phyloP scores from a whole-genome alignment of 441 rosid genomes.

The Hypseocharis bilobata region DNA sequence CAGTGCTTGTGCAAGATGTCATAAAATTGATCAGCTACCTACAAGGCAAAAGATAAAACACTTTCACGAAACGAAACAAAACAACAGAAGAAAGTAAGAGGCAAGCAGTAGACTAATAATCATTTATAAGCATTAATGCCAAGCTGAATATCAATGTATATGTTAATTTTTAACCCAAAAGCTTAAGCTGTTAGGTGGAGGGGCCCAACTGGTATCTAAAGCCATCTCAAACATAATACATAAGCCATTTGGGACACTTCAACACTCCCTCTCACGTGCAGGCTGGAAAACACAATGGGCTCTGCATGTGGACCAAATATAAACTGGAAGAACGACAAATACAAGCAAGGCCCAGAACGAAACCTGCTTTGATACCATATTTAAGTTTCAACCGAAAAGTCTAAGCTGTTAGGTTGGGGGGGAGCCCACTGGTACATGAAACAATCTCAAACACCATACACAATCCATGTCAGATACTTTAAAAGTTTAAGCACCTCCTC shows the following conservation, averaged over 20 bases:
- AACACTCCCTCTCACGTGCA: too few species aligned
- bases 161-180: constrained; percentile 4
- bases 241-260: constrained; percentile 12
- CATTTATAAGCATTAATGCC: background rate
- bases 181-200: background rate
- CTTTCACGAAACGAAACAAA: background rate
- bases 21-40: constrained; percentile 92
- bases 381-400: background rate
- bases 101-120: background rate
- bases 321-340: too few species aligned
- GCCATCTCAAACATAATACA: background rate
- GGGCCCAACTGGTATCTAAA: background rate
- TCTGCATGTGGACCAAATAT: too few species aligned
- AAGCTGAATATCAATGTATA: background rate
- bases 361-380: too few species aligned
- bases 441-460: background rate
- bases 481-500: constrained; percentile 48
- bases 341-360: too few species aligned
- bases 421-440: background rate
- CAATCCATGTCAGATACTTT: constrained; percentile 13
- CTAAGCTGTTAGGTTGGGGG: background rate
- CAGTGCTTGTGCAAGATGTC: constrained; percentile 72
- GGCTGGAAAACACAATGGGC: too few species aligned
- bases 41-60: constrained; percentile 20
- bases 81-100: background rate